Conservation (phyloP, 352 stramenopile species). For the Globisporangium viniferum region DNA sequence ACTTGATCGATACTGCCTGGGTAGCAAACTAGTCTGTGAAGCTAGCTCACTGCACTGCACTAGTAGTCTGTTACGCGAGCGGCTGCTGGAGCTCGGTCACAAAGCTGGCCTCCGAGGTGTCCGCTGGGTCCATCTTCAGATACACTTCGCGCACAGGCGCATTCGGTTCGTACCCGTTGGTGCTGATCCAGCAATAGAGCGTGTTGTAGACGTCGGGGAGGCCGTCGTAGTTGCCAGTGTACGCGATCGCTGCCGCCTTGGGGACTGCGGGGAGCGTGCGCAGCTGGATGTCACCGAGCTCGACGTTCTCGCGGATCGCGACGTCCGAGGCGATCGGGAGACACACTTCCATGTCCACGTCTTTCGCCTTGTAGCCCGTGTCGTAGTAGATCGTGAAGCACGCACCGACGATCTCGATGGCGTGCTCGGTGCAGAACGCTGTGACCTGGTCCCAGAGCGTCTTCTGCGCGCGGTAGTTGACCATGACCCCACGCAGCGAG, state of each 20-base stretch:
- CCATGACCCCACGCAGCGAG: slow-evolving; percentile 31
- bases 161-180: slow-evolving; percentile 24
- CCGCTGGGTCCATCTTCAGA: slow-evolving; percentile 26
- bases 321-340: slow-evolving; percentile 29
- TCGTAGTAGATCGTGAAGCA: slow-evolving; percentile 49
- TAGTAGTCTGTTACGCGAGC: slow-evolving; percentile 14
- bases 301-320: slow-evolving; percentile 9
- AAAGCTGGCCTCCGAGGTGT: slow-evolving; percentile 18
- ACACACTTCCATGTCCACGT: slow-evolving; percentile 57
- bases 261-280: slow-evolving; percentile 19
- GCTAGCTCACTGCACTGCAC: neutral
- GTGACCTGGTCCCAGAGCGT: slow-evolving; percentile 34
- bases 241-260: slow-evolving; percentile 31
- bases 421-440: slow-evolving; percentile 22
- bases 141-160: slow-evolving; percentile 43
- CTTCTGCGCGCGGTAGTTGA: slow-evolving; percentile 44
- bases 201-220: slow-evolving; percentile 27
- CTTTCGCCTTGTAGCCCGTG: slow-evolving; percentile 25
- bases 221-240: slow-evolving; percentile 28
- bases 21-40: neutral
- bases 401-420: slow-evolving; percentile 18
- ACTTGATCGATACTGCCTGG: neutral
- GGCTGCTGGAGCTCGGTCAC: slow-evolving; percentile 36
- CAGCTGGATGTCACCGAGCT: slow-evolving; percentile 21
- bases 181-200: slow-evolving; percentile 37